Percentiles rank a stretch among this genome's conserved stretches.
Evolutionary conservation across 2,329 filamentous ascomycete genomes (phyloP).

Genomic region (Aspergillus glaucus): DNA sequence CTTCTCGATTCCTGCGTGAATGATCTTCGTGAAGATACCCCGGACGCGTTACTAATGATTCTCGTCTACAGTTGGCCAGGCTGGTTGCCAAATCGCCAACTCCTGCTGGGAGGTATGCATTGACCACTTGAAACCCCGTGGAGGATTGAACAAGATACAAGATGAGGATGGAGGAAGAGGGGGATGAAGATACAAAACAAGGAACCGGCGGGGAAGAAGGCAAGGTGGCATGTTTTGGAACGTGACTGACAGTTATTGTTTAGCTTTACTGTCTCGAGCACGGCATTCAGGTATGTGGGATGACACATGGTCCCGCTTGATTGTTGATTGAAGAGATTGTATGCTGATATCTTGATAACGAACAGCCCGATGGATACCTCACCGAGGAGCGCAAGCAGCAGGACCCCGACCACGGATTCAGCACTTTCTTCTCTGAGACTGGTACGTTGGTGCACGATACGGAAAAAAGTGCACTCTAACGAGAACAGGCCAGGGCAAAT

Average conservation of each 20-base stretch:
- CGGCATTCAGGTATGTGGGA: slow-evolving; percentile 80
- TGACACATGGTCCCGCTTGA: slow-evolving; percentile 13
- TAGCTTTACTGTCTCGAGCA: slow-evolving; percentile 99
- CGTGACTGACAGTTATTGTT: slow-evolving; percentile 29
- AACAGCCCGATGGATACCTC: slow-evolving; percentile 93
- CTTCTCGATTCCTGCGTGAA: slow-evolving; percentile 4
- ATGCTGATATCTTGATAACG: slow-evolving; percentile 11
- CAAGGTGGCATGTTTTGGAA: too few relatives aligned
- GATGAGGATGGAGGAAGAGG: slow-evolving; percentile 3
- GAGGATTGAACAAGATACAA: not conserved
- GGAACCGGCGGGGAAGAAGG: too few relatives aligned
- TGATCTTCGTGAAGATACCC: slow-evolving; percentile 12
- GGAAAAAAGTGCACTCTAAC: slow-evolving; percentile 9
- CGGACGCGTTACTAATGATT: slow-evolving; percentile 18
- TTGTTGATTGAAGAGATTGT: slow-evolving; percentile 8
- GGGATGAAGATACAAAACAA: too few relatives aligned
- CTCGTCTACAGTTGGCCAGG: slow-evolving; percentile 77
- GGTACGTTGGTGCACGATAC: slow-evolving; percentile 54
- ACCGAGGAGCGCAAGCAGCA: slow-evolving; percentile 94
- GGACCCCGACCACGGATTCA: slow-evolving; percentile 95
- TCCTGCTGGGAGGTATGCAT: slow-evolving; percentile 98
- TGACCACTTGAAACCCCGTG: slow-evolving; percentile 1
- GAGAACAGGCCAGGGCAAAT: slow-evolving; percentile 83
- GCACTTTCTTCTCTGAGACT: slow-evolving; percentile 99
- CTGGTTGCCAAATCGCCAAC: slow-evolving; percentile 99